Evolutionary conservation across 352 stramenopile genomes (phyloP), one percentile per base, ranked within the genome.

Genomic region (Peronospora tabacina): DNA sequence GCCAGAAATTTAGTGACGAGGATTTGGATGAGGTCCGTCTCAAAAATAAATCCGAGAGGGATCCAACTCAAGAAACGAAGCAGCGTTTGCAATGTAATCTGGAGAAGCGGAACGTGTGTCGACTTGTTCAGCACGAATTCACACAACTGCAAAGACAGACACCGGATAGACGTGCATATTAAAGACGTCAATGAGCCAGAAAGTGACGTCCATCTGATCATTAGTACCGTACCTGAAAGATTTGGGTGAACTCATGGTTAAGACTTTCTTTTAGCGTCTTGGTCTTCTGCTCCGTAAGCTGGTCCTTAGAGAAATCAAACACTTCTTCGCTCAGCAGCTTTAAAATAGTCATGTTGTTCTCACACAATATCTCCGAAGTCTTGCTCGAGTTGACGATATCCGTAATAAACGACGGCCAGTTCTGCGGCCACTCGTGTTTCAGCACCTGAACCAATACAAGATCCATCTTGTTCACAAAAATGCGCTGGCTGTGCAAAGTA

Each of bases 281-380:
- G 13, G 97, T 97, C 66, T 98, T 98, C 63, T 98, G 84, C 54
- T 96, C 97, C 26, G 95, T 98, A 65, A 98, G 97, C 71, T 97
- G 90, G 55, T 98, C 95, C 62, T 96, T 97, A 2, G 87, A 97
- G 57, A 99, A 99, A 54, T 99, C 96, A 73, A 99, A 99, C 26
- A 97, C 83, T 59, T 99, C 97, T 69, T 99, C 97, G 48, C 87
- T 98, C 30, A 99, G 75, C 30, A 99, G 76, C 72, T 99, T 98
- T 20, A 99, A 73, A 50, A 99, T 99, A 42, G 94, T 95, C 95
- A 99, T 99, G 75, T 99, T 99, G 82, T 99, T 99, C 68, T 98
- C 95, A 63, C 97, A 99, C 30, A 99, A 68, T 15, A 98, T 80
- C 72, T 99, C 96, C 9, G 81, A 97, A 26, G 87, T 98, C 67